Base-by-base conservation (phyloP, 2,329 filamentous ascomycete genomes). In the Aureobasidium musti region DNA sequence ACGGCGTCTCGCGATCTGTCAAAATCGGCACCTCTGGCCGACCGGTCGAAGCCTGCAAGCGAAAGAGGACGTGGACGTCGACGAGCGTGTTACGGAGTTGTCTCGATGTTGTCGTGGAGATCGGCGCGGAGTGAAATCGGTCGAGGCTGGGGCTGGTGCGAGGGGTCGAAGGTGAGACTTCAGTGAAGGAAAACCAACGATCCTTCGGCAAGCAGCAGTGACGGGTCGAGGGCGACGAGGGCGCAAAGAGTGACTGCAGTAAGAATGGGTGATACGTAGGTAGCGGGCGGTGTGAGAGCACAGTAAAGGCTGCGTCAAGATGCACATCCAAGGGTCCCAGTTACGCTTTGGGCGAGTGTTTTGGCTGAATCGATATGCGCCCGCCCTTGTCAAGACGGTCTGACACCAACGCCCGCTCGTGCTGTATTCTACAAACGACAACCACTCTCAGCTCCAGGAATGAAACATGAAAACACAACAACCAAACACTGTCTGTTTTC, bases 161-260 rank as follows among this genome's bases (percentile, higher is more conserved):
- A 59, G 54, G 54, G 57, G 57, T 61, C 57, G 28, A 61, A 37
- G 43, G 21, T 39, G 35, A 28, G 39, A 43, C 54, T 35, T 11
- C 23, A 59, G 37, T 59, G 26, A 33, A 23, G 23, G 41, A 26
- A 30, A 23, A 47, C 4, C 21, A 43, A 45, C 37, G 23, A 23
- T 45, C 54, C 21, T 23, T 41, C 23, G 54, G 17, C 54, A 17
- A 21, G 53, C 14, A 28, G n/a, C 53, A 39, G 21, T 54, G 54
- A 59, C 54, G 23, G 19, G 11, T 17, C 52, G 35, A 56, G 37
- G 10, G 19, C 21, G 4, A 11, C 26, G 28, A 17, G 19, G 30
- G 43, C 43, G 57, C 43, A 61, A 61, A 35, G 57, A 61, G 57
- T 33, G 57, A 61, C 57, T 61, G 57, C 59, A 39, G 56, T 59